These are phyloP conservation scores for Boletus reticulatus DNA, from an alignment of 768 basidiomycete species.

Conservation along the genomic window DNA sequence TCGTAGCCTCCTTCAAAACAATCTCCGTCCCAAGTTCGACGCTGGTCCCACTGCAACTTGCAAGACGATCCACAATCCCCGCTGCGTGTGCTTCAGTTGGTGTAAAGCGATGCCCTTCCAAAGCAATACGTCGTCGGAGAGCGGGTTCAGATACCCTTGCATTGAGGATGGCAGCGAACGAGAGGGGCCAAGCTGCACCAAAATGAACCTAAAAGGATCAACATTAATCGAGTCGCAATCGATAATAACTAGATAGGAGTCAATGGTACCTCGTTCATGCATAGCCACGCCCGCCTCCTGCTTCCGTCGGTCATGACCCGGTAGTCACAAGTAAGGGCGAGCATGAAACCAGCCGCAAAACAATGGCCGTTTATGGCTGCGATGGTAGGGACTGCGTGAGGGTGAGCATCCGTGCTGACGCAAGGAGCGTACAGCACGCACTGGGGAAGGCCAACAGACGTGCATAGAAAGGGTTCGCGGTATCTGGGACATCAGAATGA, in stretches of 20 bases:
- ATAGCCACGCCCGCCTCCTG: constrained; percentile 76
- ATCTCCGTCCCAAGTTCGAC: constrained; percentile 57
- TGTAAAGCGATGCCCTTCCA: constrained; percentile 80
- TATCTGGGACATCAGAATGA: constrained; percentile 40
- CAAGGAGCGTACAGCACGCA: constrained; percentile 34
- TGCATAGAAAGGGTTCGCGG: constrained; percentile 69
- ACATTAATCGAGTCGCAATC: neutral
- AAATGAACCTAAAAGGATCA: constrained; percentile 59
- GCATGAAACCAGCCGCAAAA: constrained; percentile 80
- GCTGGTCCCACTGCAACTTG: constrained; percentile 24
- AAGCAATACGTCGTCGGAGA: constrained; percentile 65
- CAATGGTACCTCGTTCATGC: constrained; percentile 81
- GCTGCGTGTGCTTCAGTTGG: constrained; percentile 63
- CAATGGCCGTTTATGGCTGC: constrained; percentile 84
- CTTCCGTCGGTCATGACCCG: constrained; percentile 84
- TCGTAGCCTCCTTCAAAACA: constrained; percentile 61
- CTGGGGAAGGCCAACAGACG: constrained; percentile 77
- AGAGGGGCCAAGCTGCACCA: constrained; percentile 76
- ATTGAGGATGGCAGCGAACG: constrained; percentile 60
- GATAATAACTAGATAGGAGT: neutral
- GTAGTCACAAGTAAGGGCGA: constrained; percentile 83
- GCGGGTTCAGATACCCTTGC: constrained; percentile 62
- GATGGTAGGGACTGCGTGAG: constrained; percentile 64
- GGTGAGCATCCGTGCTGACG: neutral
- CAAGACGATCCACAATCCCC: constrained; percentile 69